Evolutionary conservation across 148 eudicot genomes (phyloP), one percentile per base, ranked within the genome.

Genomic region (Arbutus unedo): DNA sequence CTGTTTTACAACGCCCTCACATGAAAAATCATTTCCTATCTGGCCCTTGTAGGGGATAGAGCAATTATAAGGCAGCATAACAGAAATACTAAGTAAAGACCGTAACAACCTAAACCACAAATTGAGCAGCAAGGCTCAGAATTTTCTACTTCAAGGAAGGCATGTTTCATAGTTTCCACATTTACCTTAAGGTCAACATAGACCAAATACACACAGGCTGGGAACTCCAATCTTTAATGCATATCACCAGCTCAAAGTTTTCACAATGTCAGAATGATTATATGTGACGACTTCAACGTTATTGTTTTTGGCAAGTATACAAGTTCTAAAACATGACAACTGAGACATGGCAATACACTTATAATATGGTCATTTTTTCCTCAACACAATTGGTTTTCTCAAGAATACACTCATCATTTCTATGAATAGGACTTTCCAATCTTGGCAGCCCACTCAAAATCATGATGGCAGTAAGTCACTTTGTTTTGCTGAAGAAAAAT

Each of bases 111-210:
- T 59, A 23, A n/a, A 47, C 3, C 53, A 62, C 21, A 62, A 18
- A 47, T 60, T 62, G 54, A 78, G 81, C 53, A 79, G 25, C 72
- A 41, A 59, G 71, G 54, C 81, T 79, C 57, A 72, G 23, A 7
- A 57, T 57, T 57, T 78, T 78, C 8, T 78, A 78, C 18, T 56
- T 57, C 38, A 19, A 43, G 50, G 76, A 44, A 6, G 8, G 51
- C 70, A 72, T 44, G 21, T 45, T 8, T 72, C n/a, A 23, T 49
- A 13, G 38, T 79, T 79, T 45, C 49, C n/a, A 47, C 48, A 66
- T 23, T 21, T 9, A 19, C 59, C 50, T 47, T 31, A 60, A 14
- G 55, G 43, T 25, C 9, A 64, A 66, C 15, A 77, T 49, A 77
- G 66, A 77, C 3, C 66, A 77, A 55, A 18, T 76, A 38, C 60